These are phyloP conservation scores for Plantago rigida DNA, from an alignment of 305 asterid species.

Conservation along the genomic window DNA sequence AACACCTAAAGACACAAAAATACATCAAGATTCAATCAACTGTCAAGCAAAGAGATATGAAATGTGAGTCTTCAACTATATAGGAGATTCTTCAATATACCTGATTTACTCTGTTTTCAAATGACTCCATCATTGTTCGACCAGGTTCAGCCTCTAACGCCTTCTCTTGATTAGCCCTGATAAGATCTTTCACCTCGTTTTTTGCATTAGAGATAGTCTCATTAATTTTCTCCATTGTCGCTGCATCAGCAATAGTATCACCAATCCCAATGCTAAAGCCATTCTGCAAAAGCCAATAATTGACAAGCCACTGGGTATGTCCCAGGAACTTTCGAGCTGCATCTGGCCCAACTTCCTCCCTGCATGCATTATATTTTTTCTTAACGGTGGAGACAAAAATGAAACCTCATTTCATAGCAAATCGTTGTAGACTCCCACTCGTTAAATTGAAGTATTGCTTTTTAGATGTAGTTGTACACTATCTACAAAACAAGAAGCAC, in stretches of 20 bases:
- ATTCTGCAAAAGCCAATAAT: constrained; percentile 94
- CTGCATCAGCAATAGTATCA: constrained; percentile 96
- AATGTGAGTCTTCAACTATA: neutral
- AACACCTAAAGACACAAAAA: constrained; percentile 53
- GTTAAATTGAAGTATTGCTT: no score
- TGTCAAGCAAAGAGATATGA: neutral
- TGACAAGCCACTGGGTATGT: constrained; percentile 98
- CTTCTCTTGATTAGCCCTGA: constrained; percentile 61
- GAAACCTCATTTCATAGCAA: constrained; percentile 1
- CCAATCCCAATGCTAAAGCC: constrained; percentile 98
- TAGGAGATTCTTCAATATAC: constrained; percentile 31
- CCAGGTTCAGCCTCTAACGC: constrained; percentile 97
- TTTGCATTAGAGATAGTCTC: constrained; percentile 81
- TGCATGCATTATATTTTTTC: constrained; percentile 27
- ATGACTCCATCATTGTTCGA: constrained; percentile 91
- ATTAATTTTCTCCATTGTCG: constrained; percentile 77
- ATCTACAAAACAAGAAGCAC: no score
- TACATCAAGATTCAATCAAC: constrained; percentile 24
- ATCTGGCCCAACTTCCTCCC: constrained; percentile 99
- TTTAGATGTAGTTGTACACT: no score
- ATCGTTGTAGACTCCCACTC: neutral
- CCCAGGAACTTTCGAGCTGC: constrained; percentile 98
- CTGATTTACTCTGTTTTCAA: constrained; percentile 97
- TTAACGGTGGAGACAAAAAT: constrained; percentile 9
- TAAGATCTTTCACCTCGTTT: constrained; percentile 80